Conservation (phyloP, 2,329 filamentous ascomycete genomes). For the Ceratocystis smalleyi region DNA sequence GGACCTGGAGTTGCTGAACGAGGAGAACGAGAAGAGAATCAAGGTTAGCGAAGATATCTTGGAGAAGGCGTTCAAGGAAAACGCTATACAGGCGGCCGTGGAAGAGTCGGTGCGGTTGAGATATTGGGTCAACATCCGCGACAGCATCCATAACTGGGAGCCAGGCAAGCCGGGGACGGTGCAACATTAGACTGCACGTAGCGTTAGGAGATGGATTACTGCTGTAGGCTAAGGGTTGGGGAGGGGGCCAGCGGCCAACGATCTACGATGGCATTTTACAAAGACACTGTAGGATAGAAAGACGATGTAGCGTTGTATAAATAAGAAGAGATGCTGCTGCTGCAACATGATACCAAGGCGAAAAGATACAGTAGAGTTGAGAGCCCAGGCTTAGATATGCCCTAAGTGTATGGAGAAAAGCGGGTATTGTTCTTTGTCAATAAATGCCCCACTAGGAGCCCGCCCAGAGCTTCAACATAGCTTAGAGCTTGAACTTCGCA, state of each 20-base stretch:
- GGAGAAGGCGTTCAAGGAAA: slow-evolving; percentile 47
- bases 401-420: neutral
- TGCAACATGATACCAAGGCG: neutral
- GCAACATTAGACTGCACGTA: slow-evolving; percentile 28
- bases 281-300: neutral
- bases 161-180: slow-evolving; percentile 47
- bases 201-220: neutral
- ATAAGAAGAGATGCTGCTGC: neutral
- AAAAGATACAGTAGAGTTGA: neutral
- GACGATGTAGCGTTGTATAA: neutral
- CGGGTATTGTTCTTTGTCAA: neutral
- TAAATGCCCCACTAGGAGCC: neutral
- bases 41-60: slow-evolving; percentile 44
- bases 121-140: slow-evolving; percentile 82
- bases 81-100: slow-evolving; percentile 51
- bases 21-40: slow-evolving; percentile 54
- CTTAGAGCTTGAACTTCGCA: neutral
- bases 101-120: slow-evolving; percentile 59
- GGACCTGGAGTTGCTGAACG: slow-evolving; percentile 43
- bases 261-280: neutral
- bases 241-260: neutral
- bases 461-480: neutral
- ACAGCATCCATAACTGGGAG: slow-evolving; percentile 74
- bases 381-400: neutral
- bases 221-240: neutral